Percentiles rank a stretch among this genome's conserved stretches.
Conservation (phyloP, 1,284 basidiomycete genomes). For the Cutaneotrichosporon cyanovorans region DNA sequence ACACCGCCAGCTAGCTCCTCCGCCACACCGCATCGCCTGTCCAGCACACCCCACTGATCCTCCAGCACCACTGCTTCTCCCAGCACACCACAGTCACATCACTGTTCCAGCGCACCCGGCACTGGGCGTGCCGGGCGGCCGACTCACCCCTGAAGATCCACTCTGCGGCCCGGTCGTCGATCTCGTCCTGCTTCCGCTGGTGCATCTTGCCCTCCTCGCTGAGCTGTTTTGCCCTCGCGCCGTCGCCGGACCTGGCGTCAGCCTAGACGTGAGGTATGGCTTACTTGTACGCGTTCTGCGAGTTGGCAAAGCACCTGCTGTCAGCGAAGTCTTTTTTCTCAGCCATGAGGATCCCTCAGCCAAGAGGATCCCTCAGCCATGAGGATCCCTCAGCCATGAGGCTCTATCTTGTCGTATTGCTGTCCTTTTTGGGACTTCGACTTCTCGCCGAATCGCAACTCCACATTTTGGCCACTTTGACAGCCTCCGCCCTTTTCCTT, state of each 20-base stretch:
- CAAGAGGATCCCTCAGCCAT: no score
- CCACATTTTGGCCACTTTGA: no score
- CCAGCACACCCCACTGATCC: no score
- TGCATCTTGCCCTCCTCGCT: slow-evolving; percentile 76
- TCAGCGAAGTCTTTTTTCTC: slow-evolving; percentile 5
- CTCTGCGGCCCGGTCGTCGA: slow-evolving; percentile 76
- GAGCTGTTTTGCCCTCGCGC: slow-evolving; percentile 72
- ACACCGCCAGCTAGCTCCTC: no score
- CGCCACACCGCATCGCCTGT: background rate
- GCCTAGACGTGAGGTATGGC: background rate
- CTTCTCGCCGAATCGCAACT: no score
- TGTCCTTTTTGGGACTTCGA: no score
- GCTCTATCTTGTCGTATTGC: no score
- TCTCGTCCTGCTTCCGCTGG: slow-evolving; percentile 66
- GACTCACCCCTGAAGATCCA: slow-evolving; percentile 76
- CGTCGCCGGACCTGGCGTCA: slow-evolving; percentile 53
- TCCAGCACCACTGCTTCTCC: no score
- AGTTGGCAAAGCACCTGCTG: slow-evolving; percentile 36
- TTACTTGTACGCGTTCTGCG: slow-evolving; percentile 40
- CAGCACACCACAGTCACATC: background rate
- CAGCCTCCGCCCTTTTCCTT: no score
- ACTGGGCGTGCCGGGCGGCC: no score
- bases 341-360: background rate
- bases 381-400: no score
- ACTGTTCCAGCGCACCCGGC: background rate